Percentiles rank a stretch among this genome's conserved stretches.
phyloP scores from a whole-genome alignment of 306 rosid species.

The Mimosa pudica region DNA sequence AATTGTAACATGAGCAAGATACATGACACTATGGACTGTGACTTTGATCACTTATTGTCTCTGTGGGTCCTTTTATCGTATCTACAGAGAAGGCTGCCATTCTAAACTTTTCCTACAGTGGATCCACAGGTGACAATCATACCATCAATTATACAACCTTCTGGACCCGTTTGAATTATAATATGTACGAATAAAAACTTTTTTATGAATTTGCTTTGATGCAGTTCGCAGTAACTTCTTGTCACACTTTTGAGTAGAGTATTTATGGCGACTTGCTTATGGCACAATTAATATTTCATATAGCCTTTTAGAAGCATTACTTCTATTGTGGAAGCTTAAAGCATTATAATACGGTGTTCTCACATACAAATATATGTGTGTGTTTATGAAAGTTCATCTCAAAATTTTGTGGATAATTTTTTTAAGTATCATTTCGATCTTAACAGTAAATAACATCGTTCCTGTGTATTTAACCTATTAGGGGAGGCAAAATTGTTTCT shows the following conservation, averaged over 20 bases:
- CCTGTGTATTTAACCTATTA: not conserved
- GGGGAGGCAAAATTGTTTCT: not conserved
- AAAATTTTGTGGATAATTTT: not conserved
- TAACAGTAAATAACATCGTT: not conserved
- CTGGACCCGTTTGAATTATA: not conserved
- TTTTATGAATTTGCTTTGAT: not conserved
- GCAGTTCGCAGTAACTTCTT: not conserved
- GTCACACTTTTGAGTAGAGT: not conserved
- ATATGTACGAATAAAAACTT: not conserved
- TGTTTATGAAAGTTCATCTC: not conserved
- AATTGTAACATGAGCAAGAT: conserved; percentile 9
- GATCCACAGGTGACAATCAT: not conserved
- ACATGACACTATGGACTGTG: not conserved
- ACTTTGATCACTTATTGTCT: conserved; percentile 27
- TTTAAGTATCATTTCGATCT: not conserved
- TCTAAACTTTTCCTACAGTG: conserved; percentile 4
- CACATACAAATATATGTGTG: not conserved
- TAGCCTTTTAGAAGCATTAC: not conserved
- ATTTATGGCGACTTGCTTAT: not conserved
- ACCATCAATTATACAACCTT: not conserved
- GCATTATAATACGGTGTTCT: not conserved
- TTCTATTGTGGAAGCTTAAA: not conserved
- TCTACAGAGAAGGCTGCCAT: conserved; percentile 16
- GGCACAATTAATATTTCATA: not conserved
- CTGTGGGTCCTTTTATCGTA: conserved; percentile 10